Evolutionary conservation across 139 green algal species (phyloP), one percentile per base, ranked within the genome.

Genomic region (Chlorella vulgaris): DNA sequence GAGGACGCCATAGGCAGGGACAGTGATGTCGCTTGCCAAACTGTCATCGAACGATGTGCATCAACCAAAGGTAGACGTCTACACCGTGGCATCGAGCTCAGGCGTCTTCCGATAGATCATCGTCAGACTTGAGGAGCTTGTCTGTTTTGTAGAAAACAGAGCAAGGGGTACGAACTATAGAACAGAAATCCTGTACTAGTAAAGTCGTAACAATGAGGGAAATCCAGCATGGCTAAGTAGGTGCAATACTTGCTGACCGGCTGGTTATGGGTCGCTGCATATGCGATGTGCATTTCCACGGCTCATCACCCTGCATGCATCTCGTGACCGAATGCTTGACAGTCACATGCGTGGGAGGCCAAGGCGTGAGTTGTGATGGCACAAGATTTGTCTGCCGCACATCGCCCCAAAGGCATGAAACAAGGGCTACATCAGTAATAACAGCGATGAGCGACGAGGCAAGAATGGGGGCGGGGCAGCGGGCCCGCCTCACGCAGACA

Each of bases 111-210:
- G 43, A 24, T 19, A 26, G 28, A 22, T 77, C 70, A 38, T 5
- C 70, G 33, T 66, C 70, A 2, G 29, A 42, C 29, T 58, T 77
- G 47, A 77, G 70, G 29, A 66, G 47, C 70, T 77, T 77, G 70
- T 65, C 70, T 66, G 10, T 33, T 19, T 66, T 77, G 50, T 66
- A n/a, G 47, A 77, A 77, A 7, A 66, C 28, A 77, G 70, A 63
- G 47, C 47, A 65, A 77, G 70, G 47, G 63, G 70, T 77, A 77
- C 29, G 26, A 50, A 63, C 70, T 77, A 77, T 66, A 77, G n/a
- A 77, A 77, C n/a, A n/a, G 38, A 61, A 47, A 77, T 65, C 70
- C 70, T 77, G 70, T 77, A 42, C 50, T 42, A 71, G 65, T 71
- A 47, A 29, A 71, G 65, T 71, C 65, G 65, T 42, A 40, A 47